Conservation (phyloP, 148 eudicot species). For the Rhododendron kiyosumense region DNA sequence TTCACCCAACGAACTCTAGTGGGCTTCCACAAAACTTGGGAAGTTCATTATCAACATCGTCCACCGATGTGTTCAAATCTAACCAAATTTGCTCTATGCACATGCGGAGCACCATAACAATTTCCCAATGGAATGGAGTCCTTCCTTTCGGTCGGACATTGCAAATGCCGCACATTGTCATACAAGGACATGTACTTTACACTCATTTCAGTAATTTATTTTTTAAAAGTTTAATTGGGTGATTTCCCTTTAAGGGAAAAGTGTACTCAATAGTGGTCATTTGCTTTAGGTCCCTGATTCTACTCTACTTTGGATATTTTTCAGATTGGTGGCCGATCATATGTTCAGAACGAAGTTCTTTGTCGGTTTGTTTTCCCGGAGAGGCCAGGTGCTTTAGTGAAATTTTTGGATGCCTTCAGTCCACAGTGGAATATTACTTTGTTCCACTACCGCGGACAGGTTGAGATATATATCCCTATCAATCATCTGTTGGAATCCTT, state of each 20-base stretch:
- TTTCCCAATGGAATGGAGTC: no score
- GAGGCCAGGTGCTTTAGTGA: conserved; percentile 86
- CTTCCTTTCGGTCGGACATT: no score
- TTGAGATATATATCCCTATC: conserved; percentile 17
- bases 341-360: conserved; percentile 66
- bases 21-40: no score
- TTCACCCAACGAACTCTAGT: no score
- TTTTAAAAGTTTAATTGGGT: not conserved
- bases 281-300: not conserved
- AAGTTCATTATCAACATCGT: no score
- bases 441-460: conserved; percentile 95
- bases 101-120: no score
- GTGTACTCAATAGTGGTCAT: not conserved
- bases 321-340: conserved; percentile 84
- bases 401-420: conserved; percentile 79
- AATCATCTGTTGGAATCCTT: not conserved
- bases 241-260: not conserved
- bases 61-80: no score
- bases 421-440: conserved; percentile 95
- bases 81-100: no score
- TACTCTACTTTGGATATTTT: not conserved
- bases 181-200: not conserved
- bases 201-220: not conserved
- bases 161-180: no score
- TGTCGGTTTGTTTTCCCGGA: conserved; percentile 91